Base-by-base conservation (phyloP, 2,329 filamentous ascomycete genomes). In the Alternaria gansuensis region DNA sequence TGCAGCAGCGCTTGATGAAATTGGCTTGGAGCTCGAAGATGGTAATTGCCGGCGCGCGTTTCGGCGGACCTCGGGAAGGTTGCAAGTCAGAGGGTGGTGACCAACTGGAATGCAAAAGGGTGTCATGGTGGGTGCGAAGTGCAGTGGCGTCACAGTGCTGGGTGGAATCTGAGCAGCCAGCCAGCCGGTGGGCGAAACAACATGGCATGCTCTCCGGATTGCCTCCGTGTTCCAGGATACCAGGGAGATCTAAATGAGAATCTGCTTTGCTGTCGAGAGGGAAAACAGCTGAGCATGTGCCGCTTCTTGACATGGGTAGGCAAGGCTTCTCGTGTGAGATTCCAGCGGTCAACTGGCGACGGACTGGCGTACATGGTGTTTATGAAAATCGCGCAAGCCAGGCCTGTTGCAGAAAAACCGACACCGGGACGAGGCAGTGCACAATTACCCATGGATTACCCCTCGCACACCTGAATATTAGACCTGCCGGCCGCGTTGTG, bases 371-470 rank as follows among this genome's bases (percentile, higher is more conserved):
- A 59, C 51, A 56, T 56, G 49, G 33, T 39, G 48, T 46, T 44
- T 45, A 54, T 37, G 52, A 59, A 59, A 59, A 59, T 59, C 45
- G 21, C 57, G 51, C 57, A 59, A 59, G 57, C 57, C 57, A 59
- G 57, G 31, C 57, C 57, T 46, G 39, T 56, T 59, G 39, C 52
- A 55, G 52, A 45, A 59, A 59, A 52, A 48, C 45, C 51, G 56
- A 59, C 51, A 55, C 46, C 23, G 41, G 31, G 52, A 36, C 51
- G 45, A 54, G 57, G 57, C 57, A 51, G 57, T 59, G 57, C 57
- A 59, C 43, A 21, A 45, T 48, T 24, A 40, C 45, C 54, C 54
- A 53, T 53, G 54, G 54, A 17, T 45, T 39, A 46, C 51, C 52
- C 57, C 45, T 54, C 52, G 57, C 52, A 59, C 56, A 55, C 26